A percentile compares a stretch with the other conserved stretches of the same genome.
These are phyloP conservation scores for Fusarium compactum DNA, from an alignment of 2,329 filamentous ascomycete species.

Conservation along the genomic window DNA sequence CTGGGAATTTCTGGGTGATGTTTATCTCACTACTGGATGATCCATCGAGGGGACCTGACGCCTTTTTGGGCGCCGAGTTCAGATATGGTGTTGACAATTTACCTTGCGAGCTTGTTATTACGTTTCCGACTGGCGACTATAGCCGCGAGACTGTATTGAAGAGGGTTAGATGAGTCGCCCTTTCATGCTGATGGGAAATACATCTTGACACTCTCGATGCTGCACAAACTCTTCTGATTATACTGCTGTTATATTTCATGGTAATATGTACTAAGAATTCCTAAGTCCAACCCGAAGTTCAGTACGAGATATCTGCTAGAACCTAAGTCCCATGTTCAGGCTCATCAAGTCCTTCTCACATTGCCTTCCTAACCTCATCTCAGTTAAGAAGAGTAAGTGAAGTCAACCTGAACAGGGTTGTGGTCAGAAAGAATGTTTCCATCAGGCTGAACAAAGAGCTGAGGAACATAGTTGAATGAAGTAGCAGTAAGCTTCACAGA, in stretches of 20 bases:
- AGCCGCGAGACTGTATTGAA: background rate
- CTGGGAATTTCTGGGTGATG: slow-evolving; percentile 47
- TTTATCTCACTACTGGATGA: slow-evolving; percentile 3
- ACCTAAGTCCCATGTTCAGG: background rate
- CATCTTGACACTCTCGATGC: accelerated
- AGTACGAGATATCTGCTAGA: background rate
- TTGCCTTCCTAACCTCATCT: background rate
- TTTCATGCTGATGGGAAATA: accelerated
- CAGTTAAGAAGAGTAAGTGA: slow-evolving; percentile 49
- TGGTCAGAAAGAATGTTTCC: slow-evolving; percentile 72
- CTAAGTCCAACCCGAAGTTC: background rate
- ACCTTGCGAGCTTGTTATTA: background rate
- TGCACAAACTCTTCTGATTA: accelerated
- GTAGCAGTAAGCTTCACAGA: slow-evolving; percentile 61
- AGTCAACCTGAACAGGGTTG: slow-evolving; percentile 71
- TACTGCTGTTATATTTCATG: background rate
- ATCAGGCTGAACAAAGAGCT: slow-evolving; percentile 67
- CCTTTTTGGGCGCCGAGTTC: background rate
- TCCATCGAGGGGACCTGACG: background rate
- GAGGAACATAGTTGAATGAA: slow-evolving; percentile 66
- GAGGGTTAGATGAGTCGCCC: background rate
- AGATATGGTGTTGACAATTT: background rate
- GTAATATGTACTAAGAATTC: background rate
- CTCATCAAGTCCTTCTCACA: background rate
- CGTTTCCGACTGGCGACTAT: background rate